phyloP scores from a whole-genome alignment of 495 filamentous ascomycete species.

The Daldinia childiae region DNA sequence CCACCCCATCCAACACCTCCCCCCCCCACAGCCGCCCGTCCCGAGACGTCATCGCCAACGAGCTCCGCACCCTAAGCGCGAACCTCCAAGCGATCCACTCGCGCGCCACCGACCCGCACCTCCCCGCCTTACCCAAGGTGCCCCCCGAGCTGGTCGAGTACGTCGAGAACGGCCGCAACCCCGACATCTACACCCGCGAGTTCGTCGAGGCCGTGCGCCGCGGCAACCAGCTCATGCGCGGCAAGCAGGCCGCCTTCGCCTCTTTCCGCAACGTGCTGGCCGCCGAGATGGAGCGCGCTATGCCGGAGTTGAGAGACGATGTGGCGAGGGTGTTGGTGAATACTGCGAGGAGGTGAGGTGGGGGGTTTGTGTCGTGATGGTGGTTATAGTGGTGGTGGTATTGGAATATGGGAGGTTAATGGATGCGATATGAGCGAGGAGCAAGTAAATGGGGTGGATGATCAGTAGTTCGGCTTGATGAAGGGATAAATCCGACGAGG shows the following conservation, averaged over 20 bases:
- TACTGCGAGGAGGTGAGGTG: conserved; percentile 43
- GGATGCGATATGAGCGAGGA: not conserved
- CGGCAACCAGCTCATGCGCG: conserved; percentile 84
- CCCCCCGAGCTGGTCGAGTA: conserved; percentile 94
- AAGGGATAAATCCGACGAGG: not conserved
- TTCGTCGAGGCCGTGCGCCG: conserved; percentile 91
- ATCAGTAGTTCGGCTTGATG: not conserved
- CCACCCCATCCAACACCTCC: conserved; percentile 48
- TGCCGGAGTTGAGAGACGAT: conserved; percentile 80
- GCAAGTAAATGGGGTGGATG: not conserved
- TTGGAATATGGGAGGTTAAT: not conserved
- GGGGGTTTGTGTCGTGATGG: no score
- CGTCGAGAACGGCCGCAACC: conserved; percentile 92
- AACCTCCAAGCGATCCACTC: conserved; percentile 58
- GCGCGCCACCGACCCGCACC: conserved; percentile 55
- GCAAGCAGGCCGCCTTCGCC: conserved; percentile 82
- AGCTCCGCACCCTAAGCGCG: conserved; percentile 51
- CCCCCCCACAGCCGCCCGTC: conserved; percentile 54
- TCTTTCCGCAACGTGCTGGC: conserved; percentile 84
- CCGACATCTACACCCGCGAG: conserved; percentile 97
- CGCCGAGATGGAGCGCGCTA: conserved; percentile 75
- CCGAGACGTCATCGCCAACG: conserved; percentile 54
- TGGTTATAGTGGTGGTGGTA: no score
- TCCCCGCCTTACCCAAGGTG: conserved; percentile 59
- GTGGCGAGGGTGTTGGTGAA: conserved; percentile 67